Conservation (phyloP, 164 flowering plant genomes). For the Aristolochia fimbriata region DNA sequence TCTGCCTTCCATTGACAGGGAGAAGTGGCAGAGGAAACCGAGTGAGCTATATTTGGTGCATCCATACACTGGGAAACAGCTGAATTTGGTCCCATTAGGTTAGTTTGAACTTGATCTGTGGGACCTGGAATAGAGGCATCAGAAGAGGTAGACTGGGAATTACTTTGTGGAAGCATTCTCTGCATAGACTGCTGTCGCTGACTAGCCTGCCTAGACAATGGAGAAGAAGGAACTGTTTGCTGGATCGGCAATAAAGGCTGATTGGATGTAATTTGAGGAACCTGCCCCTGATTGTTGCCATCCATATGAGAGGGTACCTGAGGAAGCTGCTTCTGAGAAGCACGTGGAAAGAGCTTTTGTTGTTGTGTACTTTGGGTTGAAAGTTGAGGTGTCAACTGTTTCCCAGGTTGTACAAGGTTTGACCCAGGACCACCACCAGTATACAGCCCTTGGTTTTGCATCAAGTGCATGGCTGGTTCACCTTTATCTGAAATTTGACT, state of each 20-base stretch:
- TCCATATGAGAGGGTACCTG: constrained; percentile 41
- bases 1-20: constrained; percentile 39
- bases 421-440: constrained; percentile 30
- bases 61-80: constrained; percentile 26
- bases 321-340: constrained; percentile 34
- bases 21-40: constrained; percentile 20
- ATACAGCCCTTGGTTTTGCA: constrained; percentile 42
- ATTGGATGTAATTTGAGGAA: constrained; percentile 27
- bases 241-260: constrained; percentile 22
- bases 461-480: constrained; percentile 44
- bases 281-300: constrained; percentile 38
- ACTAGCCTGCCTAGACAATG: constrained; percentile 24
- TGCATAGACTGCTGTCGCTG: constrained; percentile 32
- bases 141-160: constrained; percentile 32
- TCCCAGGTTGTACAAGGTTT: constrained; percentile 34
- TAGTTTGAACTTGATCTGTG: constrained; percentile 30
- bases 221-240: constrained; percentile 21
- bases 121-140: constrained; percentile 23
- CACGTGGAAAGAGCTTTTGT: constrained; percentile 37
- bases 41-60: constrained; percentile 23
- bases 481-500: constrained; percentile 49
- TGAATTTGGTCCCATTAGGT: constrained; percentile 13
- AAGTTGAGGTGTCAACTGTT: constrained; percentile 30
- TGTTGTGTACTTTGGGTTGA: constrained; percentile 37
- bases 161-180: constrained; percentile 36